These are phyloP conservation scores for Colletotrichum sp. DNA, from an alignment of 2,329 filamentous ascomycete genomes.

Conservation along the genomic window DNA sequence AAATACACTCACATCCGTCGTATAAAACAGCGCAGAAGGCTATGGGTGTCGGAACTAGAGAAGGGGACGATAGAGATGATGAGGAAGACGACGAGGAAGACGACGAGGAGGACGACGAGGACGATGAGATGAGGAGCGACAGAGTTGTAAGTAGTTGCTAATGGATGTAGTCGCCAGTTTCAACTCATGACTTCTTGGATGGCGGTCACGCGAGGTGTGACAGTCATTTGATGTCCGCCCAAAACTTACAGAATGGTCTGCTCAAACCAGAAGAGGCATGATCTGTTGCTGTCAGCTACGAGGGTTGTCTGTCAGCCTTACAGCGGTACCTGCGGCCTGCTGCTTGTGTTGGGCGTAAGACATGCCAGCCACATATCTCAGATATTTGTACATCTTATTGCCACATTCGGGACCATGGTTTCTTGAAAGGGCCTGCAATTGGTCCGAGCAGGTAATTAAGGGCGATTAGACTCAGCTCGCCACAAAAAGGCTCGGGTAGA, in stretches of 20 bases:
- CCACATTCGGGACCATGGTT: not conserved
- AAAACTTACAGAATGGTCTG: accelerated
- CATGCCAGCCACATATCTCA: not conserved
- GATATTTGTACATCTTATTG: not conserved
- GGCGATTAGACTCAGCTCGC: not conserved
- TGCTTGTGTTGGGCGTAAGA: not conserved
- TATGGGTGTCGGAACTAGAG: no score
- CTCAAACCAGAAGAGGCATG: not conserved
- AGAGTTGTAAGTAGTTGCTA: no score
- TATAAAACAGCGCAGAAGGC: no score
- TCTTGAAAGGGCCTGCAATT: accelerated
- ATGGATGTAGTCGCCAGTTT: not conserved
- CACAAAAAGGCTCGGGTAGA: not conserved
- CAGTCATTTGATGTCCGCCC: no score
- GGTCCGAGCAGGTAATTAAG: not conserved
- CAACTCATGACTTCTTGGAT: not conserved
- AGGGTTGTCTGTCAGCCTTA: not conserved
- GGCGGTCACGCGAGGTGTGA: not conserved
- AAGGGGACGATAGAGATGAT: no score
- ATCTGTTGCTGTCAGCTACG: accelerated
- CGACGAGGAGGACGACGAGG: no score
- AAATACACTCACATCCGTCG: no score
- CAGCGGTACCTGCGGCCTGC: not conserved
- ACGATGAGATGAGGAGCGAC: no score
- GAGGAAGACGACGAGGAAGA: no score